These are phyloP conservation scores for Ceratobasidium sp. DNA, from an alignment of 1,284 basidiomycete genomes.

Conservation along the genomic window DNA sequence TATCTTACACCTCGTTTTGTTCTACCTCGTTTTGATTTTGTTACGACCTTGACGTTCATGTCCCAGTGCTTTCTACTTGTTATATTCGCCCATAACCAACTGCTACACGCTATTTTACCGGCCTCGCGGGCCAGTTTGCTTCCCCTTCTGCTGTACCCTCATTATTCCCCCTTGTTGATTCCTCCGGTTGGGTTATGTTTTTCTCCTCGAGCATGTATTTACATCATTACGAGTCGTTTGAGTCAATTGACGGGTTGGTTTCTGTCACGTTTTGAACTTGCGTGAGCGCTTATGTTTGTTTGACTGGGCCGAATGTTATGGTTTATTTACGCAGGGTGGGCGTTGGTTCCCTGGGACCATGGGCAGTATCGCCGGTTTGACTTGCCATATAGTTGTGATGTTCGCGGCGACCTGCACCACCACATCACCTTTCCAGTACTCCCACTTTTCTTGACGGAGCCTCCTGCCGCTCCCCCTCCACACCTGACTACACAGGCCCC, in stretches of 20 bases:
- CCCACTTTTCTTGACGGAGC: too few species aligned
- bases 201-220: slow-evolving; percentile 19
- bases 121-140: not conserved
- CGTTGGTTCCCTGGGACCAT: too few species aligned
- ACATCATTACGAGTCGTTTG: slow-evolving; percentile 16
- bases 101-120: slow-evolving; percentile 27
- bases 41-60: slow-evolving; percentile 13
- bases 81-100: slow-evolving; percentile 11
- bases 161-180: not conserved
- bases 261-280: not conserved
- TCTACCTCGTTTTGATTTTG: not conserved
- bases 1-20: not conserved
- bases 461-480: too few species aligned
- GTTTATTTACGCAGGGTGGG: too few species aligned
- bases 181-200: too few species aligned
- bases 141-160: not conserved
- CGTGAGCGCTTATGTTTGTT: too few species aligned
- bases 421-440: too few species aligned
- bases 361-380: too few species aligned
- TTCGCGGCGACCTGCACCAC: too few species aligned
- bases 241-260: slow-evolving; percentile 8
- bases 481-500: too few species aligned
- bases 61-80: not conserved
- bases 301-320: too few species aligned
- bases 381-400: too few species aligned